phyloP scores from a whole-genome alignment of 2,329 filamentous ascomycete genomes.

The Aspergillus amoenus region DNA sequence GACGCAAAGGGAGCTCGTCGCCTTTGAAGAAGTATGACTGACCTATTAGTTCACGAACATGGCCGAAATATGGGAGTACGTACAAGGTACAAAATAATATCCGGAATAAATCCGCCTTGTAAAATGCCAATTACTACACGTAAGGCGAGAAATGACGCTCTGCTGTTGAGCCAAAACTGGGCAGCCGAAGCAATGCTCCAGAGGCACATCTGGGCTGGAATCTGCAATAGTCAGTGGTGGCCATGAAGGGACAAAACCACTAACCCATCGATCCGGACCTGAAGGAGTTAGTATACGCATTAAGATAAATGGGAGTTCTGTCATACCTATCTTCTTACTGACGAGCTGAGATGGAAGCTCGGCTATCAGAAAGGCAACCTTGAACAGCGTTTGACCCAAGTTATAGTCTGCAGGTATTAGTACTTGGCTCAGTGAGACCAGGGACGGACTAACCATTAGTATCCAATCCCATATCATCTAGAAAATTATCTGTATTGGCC shows the following conservation, averaged over 20 bases:
- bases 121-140: neutral
- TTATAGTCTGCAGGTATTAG: constrained; percentile 24
- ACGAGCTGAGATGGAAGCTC: constrained; percentile 14
- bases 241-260: neutral
- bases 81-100: neutral
- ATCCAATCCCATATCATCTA: constrained; percentile 25
- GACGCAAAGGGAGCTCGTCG: constrained; percentile 33
- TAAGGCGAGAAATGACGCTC: neutral
- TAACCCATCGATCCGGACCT: neutral
- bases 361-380: constrained; percentile 28
- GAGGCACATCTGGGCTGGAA: neutral
- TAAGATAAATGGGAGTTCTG: neutral
- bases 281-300: neutral
- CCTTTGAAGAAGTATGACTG: constrained; percentile 41
- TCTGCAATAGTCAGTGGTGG: neutral
- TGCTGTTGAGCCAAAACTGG: neutral
- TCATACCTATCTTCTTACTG: neutral
- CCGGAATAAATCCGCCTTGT: neutral
- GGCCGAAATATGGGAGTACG: neutral
- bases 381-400: constrained; percentile 30
- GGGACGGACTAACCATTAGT: constrained; percentile 21
- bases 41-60: neutral
- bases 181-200: neutral
- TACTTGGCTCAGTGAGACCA: neutral
- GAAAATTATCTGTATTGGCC: constrained; percentile 27